phyloP scores from a whole-genome alignment of 1,284 basidiomycete genomes.

The Cystobasidium sp. region DNA sequence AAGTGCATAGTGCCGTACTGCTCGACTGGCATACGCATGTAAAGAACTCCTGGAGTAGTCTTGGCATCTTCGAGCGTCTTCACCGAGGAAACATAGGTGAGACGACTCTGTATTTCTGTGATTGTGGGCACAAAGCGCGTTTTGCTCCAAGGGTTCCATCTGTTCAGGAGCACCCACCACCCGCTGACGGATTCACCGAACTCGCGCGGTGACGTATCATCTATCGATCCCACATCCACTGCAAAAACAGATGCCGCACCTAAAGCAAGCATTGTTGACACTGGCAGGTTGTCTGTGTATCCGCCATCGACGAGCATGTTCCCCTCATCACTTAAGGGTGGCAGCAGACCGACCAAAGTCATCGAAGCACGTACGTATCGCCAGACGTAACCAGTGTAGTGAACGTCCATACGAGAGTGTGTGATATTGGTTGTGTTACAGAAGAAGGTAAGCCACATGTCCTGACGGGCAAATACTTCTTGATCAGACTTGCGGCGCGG shows the following conservation, averaged over 20 bases:
- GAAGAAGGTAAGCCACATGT: constrained; percentile 99
- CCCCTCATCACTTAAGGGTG: constrained; percentile 93
- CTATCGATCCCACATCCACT: constrained; percentile 90
- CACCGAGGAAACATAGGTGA: constrained; percentile 96
- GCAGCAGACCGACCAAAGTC: constrained; percentile 92
- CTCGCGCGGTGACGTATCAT: constrained; percentile 91
- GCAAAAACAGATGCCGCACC: constrained; percentile 94
- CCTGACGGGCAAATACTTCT: constrained; percentile 55
- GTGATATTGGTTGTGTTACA: constrained; percentile 99
- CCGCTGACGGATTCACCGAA: constrained; percentile 96
- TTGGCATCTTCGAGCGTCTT: constrained; percentile 95
- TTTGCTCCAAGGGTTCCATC: constrained; percentile 63
- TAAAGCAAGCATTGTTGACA: constrained; percentile 86
- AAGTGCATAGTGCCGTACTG: constrained; percentile 59
- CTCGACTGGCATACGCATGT: constrained; percentile 94
- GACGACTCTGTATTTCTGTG: constrained; percentile 91
- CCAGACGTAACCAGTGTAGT: constrained; percentile 64
- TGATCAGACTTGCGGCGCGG: neutral
- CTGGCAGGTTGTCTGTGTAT: constrained; percentile 92
- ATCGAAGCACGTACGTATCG: constrained; percentile 84
- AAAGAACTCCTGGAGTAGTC: constrained; percentile 80
- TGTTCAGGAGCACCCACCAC: constrained; percentile 92
- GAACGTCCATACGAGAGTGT: constrained; percentile 94
- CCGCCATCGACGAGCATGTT: constrained; percentile 85
- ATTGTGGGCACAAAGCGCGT: constrained; percentile 81